phyloP scores from a whole-genome alignment of 306 rosid genomes.

The Trifolium pratense region DNA sequence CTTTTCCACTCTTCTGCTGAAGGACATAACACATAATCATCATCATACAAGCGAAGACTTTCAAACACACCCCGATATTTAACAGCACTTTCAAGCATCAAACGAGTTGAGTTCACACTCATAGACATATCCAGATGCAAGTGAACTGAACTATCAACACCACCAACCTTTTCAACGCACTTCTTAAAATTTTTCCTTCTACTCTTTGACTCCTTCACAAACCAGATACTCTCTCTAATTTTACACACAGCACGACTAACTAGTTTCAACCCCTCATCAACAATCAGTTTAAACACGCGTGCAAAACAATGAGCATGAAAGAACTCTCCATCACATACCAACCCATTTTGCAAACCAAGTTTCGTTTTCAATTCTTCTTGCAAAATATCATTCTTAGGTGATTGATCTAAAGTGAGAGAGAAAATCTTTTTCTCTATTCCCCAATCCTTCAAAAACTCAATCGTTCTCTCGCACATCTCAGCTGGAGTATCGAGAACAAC shows the following conservation, averaged over 20 bases:
- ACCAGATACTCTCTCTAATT: background rate
- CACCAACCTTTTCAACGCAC: constrained; percentile 6
- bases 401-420: constrained; percentile 7
- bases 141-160: constrained; percentile 5
- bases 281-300: background rate
- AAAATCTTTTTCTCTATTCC: constrained; percentile 1
- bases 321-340: constrained; percentile 2
- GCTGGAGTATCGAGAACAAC: background rate
- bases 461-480: background rate
- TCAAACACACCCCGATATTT: background rate
- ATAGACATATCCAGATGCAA: background rate
- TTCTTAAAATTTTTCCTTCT: background rate
- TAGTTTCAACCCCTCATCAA: constrained; percentile 5
- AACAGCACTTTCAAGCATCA: constrained; percentile 5
- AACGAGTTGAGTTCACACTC: background rate
- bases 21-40: background rate
- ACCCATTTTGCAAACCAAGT: background rate
- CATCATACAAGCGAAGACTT: background rate
- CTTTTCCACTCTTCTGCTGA: constrained; percentile 2
- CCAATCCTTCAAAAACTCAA: background rate
- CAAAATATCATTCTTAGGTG: background rate
- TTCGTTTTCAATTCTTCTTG: background rate
- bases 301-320: constrained; percentile 18
- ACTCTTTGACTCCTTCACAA: background rate
- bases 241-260: background rate